Conservation (phyloP, 495 filamentous ascomycete genomes). For the Podospora pseudoanserina region DNA sequence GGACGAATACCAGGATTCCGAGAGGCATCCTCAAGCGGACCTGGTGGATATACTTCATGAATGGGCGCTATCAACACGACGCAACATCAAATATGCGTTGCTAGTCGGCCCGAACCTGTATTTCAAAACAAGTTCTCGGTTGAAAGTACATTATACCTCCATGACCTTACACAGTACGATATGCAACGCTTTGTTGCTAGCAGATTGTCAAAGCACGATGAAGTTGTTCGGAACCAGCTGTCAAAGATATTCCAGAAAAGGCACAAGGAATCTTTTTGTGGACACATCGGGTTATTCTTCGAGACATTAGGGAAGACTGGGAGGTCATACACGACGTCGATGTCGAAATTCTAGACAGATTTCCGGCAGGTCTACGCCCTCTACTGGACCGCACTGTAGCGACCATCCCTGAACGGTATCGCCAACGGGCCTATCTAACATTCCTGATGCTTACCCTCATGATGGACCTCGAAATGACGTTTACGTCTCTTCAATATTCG, state of each 20-base stretch:
- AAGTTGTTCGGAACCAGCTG: not conserved
- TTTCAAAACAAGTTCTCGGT: constrained; percentile 33
- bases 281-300: constrained; percentile 4
- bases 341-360: not conserved
- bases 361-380: not conserved
- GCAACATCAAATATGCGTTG: constrained; percentile 41
- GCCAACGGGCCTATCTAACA: not conserved
- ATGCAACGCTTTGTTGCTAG: constrained; percentile 18
- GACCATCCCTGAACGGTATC: not conserved
- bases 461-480: too few relatives aligned
- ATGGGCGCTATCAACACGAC: constrained; percentile 13
- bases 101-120: constrained; percentile 38
- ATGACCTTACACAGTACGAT: constrained; percentile 9
- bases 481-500: not conserved
- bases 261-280: constrained; percentile 12
- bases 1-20: constrained; percentile 34
- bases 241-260: not conserved
- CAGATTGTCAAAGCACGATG: not conserved
- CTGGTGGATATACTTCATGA: constrained; percentile 11
- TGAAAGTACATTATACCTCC: constrained; percentile 6
- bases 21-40: not conserved
- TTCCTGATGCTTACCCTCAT: not conserved
- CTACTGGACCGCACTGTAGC: not conserved
- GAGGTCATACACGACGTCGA: not conserved
- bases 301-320: not conserved